Conservation (phyloP, 495 filamentous ascomycete genomes). For the Hypoxylon intermedium region DNA sequence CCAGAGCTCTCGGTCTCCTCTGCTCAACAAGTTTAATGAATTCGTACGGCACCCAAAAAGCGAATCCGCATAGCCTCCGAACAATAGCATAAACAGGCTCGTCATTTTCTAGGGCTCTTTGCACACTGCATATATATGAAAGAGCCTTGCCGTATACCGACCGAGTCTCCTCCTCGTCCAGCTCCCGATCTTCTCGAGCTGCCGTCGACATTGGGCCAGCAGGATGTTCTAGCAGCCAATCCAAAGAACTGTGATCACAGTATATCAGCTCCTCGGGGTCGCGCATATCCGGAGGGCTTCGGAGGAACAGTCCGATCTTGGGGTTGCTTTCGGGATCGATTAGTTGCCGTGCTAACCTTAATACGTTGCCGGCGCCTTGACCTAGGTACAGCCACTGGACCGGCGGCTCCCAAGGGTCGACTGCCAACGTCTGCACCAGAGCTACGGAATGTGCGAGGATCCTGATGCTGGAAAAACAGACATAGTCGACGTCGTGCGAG, state of each 20-base stretch:
- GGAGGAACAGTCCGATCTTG: slow-evolving; percentile 32
- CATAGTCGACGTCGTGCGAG: slow-evolving; percentile 35
- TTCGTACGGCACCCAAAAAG: slow-evolving; percentile 45
- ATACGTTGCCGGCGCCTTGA: slow-evolving; percentile 37
- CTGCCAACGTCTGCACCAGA: slow-evolving; percentile 41
- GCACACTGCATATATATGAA: slow-evolving; percentile 45
- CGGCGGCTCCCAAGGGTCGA: slow-evolving; percentile 45
- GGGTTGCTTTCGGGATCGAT: slow-evolving; percentile 24
- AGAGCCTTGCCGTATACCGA: slow-evolving; percentile 45
- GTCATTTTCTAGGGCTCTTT: slow-evolving; percentile 35
- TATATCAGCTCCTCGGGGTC: slow-evolving; percentile 34
- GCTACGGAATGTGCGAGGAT: slow-evolving; percentile 44
- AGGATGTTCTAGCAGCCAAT: slow-evolving; percentile 43
- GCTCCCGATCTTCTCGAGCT: slow-evolving; percentile 38
- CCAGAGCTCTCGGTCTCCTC: too few relatives aligned
- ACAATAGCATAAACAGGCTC: slow-evolving; percentile 42
- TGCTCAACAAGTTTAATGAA: slow-evolving; percentile 47
- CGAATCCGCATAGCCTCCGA: slow-evolving; percentile 47
- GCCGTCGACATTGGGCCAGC: slow-evolving; percentile 25
- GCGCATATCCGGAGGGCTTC: slow-evolving; percentile 34
- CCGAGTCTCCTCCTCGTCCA: slow-evolving; percentile 39
- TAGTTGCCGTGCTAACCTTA: slow-evolving; percentile 29
- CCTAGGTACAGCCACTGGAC: slow-evolving; percentile 46
- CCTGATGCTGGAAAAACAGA: slow-evolving; percentile 41
- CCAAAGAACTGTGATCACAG: slow-evolving; percentile 36